These are phyloP conservation scores for Prunus mongolica DNA, from an alignment of 306 rosid genomes.

Conservation along the genomic window DNA sequence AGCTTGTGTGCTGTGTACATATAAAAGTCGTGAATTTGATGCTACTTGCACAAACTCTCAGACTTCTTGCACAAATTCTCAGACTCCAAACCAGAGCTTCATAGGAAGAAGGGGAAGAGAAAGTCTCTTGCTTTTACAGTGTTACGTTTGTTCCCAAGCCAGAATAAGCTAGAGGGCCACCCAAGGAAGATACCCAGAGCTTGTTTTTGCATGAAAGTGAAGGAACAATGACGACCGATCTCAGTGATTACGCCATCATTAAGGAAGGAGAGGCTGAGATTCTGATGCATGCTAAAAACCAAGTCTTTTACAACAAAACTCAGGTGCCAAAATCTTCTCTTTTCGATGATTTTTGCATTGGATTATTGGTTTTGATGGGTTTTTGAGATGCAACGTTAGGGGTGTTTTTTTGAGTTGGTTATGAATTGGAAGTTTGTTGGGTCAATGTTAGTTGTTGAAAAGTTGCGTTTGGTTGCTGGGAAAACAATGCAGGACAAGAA, in stretches of 20 bases:
- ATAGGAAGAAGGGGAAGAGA: background rate
- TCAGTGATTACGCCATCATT: conserved; percentile 56
- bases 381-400: background rate
- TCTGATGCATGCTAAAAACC: conserved; percentile 87
- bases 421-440: conserved; percentile 7
- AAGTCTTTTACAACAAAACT: conserved; percentile 82
- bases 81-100: background rate
- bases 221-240: conserved; percentile 60
- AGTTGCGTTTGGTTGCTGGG: background rate
- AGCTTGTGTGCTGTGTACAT: conserved; percentile 18
- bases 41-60: conserved; percentile 15
- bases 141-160: background rate
- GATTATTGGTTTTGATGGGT: conserved; percentile 8
- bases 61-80: conserved; percentile 10
- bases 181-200: conserved; percentile 17
- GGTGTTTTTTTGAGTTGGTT: background rate
- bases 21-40: background rate
- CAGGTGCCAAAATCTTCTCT: conserved; percentile 55
- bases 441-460: background rate
- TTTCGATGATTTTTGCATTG: conserved; percentile 15
- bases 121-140: conserved; percentile 9
- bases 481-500: background rate
- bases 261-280: conserved; percentile 99
- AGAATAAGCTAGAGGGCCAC: background rate
- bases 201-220: conserved; percentile 34